Evolutionary conservation across 176 grass and related monocot species (phyloP).

Genomic region (Zoysia pacifica): DNA sequence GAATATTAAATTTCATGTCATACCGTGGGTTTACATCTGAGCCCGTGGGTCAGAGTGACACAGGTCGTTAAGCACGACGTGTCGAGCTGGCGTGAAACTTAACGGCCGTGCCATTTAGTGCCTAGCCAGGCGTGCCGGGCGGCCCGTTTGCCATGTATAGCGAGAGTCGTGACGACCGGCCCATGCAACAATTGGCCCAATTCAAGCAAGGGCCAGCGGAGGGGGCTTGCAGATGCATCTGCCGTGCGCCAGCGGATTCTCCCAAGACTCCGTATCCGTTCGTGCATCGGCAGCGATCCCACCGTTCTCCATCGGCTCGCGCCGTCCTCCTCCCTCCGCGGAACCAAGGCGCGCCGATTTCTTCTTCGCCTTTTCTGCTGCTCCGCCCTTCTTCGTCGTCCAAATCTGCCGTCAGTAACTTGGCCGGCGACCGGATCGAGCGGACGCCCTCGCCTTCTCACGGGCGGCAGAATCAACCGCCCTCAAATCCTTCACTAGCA

Average conservation of each 20-base stretch:
- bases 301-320: not conserved
- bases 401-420: not conserved
- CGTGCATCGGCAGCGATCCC: not conserved
- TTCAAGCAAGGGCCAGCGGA: not conserved
- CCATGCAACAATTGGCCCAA: too few relatives aligned
- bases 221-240: not conserved
- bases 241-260: not conserved
- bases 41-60: too few relatives aligned
- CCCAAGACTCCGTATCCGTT: not conserved
- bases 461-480: not conserved
- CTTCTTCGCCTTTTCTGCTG: too few relatives aligned
- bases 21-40: too few relatives aligned
- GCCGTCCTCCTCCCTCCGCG: not conserved
- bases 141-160: too few relatives aligned
- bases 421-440: not conserved
- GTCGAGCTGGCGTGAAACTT: too few relatives aligned
- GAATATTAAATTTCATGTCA: too few relatives aligned
- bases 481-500: not conserved
- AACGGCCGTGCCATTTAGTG: too few relatives aligned
- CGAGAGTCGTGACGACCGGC: too few relatives aligned
- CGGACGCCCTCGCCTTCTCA: not conserved
- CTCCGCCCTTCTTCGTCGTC: not conserved
- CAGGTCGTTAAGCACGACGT: too few relatives aligned
- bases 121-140: too few relatives aligned
- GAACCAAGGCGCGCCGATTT: not conserved